A percentile compares a stretch with the other conserved stretches of the same genome.
phyloP scores from a whole-genome alignment of 2,329 filamentous ascomycete species.

The Curvularia hawaiiensis region DNA sequence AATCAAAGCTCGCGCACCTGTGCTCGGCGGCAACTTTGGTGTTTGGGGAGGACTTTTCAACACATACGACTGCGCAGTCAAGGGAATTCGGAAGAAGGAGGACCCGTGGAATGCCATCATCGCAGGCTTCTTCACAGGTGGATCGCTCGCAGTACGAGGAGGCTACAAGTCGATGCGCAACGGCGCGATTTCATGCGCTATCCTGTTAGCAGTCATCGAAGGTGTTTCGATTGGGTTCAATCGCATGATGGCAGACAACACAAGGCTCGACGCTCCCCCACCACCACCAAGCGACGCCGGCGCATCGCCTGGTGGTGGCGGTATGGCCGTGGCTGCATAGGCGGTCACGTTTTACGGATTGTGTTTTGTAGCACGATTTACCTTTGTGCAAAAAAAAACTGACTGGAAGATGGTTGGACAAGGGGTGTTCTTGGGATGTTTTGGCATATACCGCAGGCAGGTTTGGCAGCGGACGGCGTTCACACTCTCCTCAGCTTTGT shows the following conservation, averaged over 20 bases:
- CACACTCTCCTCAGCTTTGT: constrained; percentile 45
- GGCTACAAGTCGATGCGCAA: constrained; percentile 92
- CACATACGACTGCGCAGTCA: constrained; percentile 95
- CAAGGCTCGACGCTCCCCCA: constrained; percentile 70
- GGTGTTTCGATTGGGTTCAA: constrained; percentile 96
- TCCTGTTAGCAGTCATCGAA: constrained; percentile 94
- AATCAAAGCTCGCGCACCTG: constrained; percentile 95
- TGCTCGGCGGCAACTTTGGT: constrained; percentile 96
- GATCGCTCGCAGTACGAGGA: constrained; percentile 87
- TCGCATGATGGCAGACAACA: constrained; percentile 90
- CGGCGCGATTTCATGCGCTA: constrained; percentile 93
- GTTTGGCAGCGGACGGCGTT: constrained; percentile 41
- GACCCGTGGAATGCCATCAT: constrained; percentile 98
- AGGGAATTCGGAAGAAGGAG: constrained; percentile 90
- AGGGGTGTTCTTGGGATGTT: constrained; percentile 28
- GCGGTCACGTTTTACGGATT: constrained; percentile 15
- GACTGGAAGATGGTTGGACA: constrained; percentile 21
- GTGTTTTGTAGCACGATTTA: constrained; percentile 19
- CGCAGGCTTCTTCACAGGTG: constrained; percentile 90
- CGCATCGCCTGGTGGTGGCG: constrained; percentile 23
- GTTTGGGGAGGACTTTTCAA: constrained; percentile 97
- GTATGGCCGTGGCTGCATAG: constrained; percentile 36
- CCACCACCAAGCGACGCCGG: constrained; percentile 48
- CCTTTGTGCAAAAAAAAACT: constrained; percentile 17
- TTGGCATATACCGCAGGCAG: constrained; percentile 39